These are phyloP conservation scores for Globisporangium cylindrosporum DNA, from an alignment of 352 stramenopile genomes.

Conservation along the genomic window DNA sequence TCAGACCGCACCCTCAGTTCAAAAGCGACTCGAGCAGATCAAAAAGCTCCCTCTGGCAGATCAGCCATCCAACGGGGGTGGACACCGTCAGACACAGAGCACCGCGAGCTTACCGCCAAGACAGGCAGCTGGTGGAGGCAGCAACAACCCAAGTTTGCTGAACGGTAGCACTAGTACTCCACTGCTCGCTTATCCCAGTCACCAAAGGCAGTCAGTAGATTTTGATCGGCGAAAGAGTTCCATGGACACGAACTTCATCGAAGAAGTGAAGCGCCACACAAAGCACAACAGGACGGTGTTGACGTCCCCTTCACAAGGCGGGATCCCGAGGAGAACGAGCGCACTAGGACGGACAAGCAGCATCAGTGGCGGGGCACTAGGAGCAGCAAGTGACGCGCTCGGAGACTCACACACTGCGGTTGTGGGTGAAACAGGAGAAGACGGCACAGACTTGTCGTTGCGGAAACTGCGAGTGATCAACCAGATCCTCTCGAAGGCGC, in stretches of 20 bases:
- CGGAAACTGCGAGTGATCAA: slow-evolving; percentile 66
- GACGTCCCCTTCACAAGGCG: background rate
- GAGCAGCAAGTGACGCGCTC: background rate
- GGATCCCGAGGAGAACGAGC: background rate
- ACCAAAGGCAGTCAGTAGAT: background rate
- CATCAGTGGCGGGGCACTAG: background rate
- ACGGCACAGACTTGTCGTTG: slow-evolving; percentile 20
- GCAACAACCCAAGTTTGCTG: slow-evolving; percentile 1
- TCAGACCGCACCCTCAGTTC: slow-evolving; percentile 37
- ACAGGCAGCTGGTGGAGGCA: slow-evolving; percentile 13
- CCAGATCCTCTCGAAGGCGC: slow-evolving; percentile 48
- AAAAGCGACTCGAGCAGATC: slow-evolving; percentile 7
- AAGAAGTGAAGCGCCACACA: slow-evolving; percentile 40
- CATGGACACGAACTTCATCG: slow-evolving; percentile 48
- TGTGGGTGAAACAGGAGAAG: background rate
- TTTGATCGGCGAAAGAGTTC: slow-evolving; percentile 30
- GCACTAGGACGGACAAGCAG: background rate
- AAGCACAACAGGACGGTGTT: slow-evolving; percentile 12
- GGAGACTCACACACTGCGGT: background rate
- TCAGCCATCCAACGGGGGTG: background rate
- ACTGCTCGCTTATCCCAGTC: background rate
- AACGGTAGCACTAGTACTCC: slow-evolving; percentile 1
- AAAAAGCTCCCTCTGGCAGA: slow-evolving; percentile 1
- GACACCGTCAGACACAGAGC: background rate
- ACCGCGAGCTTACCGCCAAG: background rate